These are phyloP conservation scores for Sporothrix curviconia DNA, from an alignment of 2,329 filamentous ascomycete genomes.

Conservation along the genomic window DNA sequence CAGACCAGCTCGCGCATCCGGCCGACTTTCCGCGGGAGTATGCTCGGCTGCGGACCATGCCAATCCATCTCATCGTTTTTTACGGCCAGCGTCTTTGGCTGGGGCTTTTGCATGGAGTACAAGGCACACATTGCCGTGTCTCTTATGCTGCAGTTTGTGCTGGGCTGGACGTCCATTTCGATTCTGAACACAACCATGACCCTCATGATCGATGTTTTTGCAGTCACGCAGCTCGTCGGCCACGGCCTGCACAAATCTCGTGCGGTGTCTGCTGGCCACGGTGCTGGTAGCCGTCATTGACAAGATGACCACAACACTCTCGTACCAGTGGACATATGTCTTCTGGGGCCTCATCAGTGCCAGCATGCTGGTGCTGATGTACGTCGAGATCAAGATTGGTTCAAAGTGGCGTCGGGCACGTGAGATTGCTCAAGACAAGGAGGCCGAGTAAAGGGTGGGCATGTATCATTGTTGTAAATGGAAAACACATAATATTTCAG, in stretches of 20 bases:
- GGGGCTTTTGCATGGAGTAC: constrained; percentile 26
- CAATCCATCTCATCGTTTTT: constrained; percentile 23
- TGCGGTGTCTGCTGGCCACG: constrained; percentile 25
- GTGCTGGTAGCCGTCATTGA: constrained; percentile 26
- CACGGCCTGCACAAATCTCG: constrained; percentile 27
- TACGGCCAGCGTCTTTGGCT: constrained; percentile 22
- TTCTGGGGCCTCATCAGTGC: constrained; percentile 14
- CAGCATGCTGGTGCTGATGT: constrained; percentile 13
- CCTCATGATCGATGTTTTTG: constrained; percentile 27
- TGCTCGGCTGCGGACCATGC: constrained; percentile 24
- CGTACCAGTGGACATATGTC: constrained; percentile 11
- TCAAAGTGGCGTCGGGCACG: constrained; percentile 8
- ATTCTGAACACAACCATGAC: constrained; percentile 29
- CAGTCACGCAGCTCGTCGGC: constrained; percentile 25
- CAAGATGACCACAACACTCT: constrained; percentile 20
- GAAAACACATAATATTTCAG: neutral
- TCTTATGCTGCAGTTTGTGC: constrained; percentile 22
- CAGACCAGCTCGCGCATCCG: neutral
- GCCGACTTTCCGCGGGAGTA: constrained; percentile 25
- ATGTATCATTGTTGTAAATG: too few species aligned
- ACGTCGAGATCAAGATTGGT: constrained; percentile 11
- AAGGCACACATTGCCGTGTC: constrained; percentile 22
- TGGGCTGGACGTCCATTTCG: constrained; percentile 27
- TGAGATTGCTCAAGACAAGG: neutral
- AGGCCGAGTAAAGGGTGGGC: neutral